These are phyloP conservation scores for Calonectria henricotiae DNA, from an alignment of 2,329 filamentous ascomycete genomes.

Conservation along the genomic window DNA sequence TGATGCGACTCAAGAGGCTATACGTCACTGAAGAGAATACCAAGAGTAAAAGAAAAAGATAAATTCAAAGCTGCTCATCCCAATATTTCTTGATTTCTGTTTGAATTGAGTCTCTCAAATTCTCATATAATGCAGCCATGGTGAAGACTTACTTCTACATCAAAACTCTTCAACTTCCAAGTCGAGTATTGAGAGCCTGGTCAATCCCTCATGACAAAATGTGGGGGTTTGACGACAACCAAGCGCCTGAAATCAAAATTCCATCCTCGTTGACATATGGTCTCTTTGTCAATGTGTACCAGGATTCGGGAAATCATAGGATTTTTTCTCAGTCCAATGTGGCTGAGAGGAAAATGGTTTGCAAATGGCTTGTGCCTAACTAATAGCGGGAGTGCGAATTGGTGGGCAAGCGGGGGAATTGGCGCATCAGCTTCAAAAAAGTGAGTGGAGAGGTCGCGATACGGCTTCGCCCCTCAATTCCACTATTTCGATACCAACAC, in stretches of 20 bases:
- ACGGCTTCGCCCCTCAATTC: neutral
- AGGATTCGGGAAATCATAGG: no score
- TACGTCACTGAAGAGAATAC: neutral
- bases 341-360: no score
- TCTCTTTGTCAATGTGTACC: neutral
- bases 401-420: constrained; percentile 6
- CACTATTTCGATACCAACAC: neutral
- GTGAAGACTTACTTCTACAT: neutral
- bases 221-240: neutral
- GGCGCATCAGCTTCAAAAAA: neutral
- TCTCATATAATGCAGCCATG: neutral
- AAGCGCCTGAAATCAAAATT: neutral
- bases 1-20: neutral
- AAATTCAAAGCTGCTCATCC: no score
- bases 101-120: neutral
- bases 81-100: neutral
- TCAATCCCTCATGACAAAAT: neutral
- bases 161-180: neutral
- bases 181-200: neutral
- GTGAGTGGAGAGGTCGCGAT: neutral
- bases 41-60: neutral
- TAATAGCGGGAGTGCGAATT: neutral
- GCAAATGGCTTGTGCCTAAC: neutral
- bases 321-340: no score
- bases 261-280: neutral